Base-by-base conservation (phyloP, 345 rosid genomes). In the Noccaea bulbosa region DNA sequence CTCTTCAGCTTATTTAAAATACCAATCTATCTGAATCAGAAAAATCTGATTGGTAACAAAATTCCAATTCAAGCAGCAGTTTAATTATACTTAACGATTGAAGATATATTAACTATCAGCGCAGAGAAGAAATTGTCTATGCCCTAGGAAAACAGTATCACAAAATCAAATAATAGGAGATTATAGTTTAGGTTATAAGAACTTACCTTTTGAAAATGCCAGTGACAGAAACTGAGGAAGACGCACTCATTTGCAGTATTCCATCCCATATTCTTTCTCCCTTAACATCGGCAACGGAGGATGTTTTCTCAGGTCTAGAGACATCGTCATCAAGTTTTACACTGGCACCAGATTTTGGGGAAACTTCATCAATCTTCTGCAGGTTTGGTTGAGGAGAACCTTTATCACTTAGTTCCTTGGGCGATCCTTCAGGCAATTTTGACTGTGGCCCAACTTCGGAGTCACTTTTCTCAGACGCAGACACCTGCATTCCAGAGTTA, bases 191-290 rank as follows among this genome's bases (percentile, higher is more conserved):
- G 5, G 34, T 47, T 15, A 22, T 38, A 69, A 47, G 39, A 77
- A 79, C 68, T 76, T 71, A 92, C 99, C 99, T 87, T 81, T 82
- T 92, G 71, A 76, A 95, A 66, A 81, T 51, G 70, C 93, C 89
- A 57, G 80, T 55, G 41, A 86, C 90, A 7, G 98, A 69, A 38
- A 78, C 83, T 33, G 67, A 59, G 11, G 78, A 56, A 10, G 96
- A 66, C 51, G 80, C 62, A 74, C 71, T 92, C 61, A 90, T 85
- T 80, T 92, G 94, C 59, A 95, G 84, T 35, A 66, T 49, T 62
- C 99, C 99, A 66, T 90, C 87, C 98, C 99, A 95, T n/a, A 85
- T 73, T 49, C 30, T 79, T 24, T 89, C 92, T 61, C 84, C 89
- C 60, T 72, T 47, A 50, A 62, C 35, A 49, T 27, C 67, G 37